Base-by-base conservation (phyloP, 495 filamentous ascomycete genomes). In the Penicillium ochrochloron region DNA sequence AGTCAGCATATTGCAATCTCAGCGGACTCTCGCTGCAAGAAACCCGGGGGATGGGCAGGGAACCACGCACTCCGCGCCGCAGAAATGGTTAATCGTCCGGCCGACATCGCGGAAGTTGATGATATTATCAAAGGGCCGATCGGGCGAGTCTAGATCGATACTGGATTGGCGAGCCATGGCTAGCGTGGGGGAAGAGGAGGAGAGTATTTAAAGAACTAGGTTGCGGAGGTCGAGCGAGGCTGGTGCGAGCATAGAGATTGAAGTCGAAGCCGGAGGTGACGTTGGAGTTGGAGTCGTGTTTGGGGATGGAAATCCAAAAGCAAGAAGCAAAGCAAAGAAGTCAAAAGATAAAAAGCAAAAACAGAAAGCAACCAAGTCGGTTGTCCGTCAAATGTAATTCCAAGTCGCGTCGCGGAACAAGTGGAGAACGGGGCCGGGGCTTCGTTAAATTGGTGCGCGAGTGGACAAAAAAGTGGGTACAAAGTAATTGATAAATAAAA, bases 51-150 rank as follows among this genome's bases (percentile, higher is more conserved):
- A 12, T 25, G 52, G 51, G 37, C 34, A 48, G 51, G 41, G 39
- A 29, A 44, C 19, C 21, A 64, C 81, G 69, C 77, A 89, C 88
- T 80, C 80, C 50, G 76, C 73, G 3, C 83, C 83, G 21, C 82
- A 67, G 46, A 83, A 81, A 25, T 80, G 73, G 62, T 95, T 95
- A 61, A 94, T 80, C 14, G 86, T 87, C 59, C 82, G 78, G n/a
- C 88, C 92, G 60, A 95, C 89, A 82, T 96, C 92, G 39, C 93
- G 87, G 75, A 96, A 94, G 72, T 96, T 95, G 73, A 91, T 80
- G 63, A 94, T 85, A 44, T 82, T 87, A 57, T 90, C 81, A 64
- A 93, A 88, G 1, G 81, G 78, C 4, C 77, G 73, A 57, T 78
- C 76, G 48, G 76, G 71, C n/a, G 78, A 77, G 68, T 72, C 76